Evolutionary conservation across 1,139 yeast species (phyloP).

Genomic region (Suhomyces bribrorum): DNA sequence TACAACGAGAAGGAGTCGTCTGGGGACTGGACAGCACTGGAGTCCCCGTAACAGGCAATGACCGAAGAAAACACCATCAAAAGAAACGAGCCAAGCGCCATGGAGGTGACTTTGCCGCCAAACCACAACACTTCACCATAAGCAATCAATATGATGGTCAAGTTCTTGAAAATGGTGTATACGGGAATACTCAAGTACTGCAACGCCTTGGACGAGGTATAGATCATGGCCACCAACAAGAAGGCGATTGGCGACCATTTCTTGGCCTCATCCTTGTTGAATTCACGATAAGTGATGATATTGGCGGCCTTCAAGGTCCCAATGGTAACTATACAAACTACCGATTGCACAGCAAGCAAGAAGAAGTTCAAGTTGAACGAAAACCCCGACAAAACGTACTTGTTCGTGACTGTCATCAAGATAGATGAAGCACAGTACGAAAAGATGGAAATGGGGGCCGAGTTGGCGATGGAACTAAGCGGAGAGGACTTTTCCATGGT

Average conservation of each 20-base stretch:
- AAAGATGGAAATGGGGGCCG: constrained; percentile 82
- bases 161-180: constrained; percentile 95
- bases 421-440: constrained; percentile 92
- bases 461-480: constrained; percentile 57
- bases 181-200: constrained; percentile 91
- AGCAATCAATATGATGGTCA: constrained; percentile 94
- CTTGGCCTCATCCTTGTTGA: constrained; percentile 84
- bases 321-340: constrained; percentile 78
- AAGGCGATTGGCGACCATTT: constrained; percentile 95
- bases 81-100: constrained; percentile 85
- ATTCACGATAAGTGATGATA: constrained; percentile 81
- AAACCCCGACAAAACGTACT: constrained; percentile 83
- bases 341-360: constrained; percentile 76
- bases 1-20: constrained; percentile 48
- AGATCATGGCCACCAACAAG: constrained; percentile 88
- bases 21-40: constrained; percentile 36
- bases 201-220: constrained; percentile 93
- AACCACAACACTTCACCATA: constrained; percentile 98
- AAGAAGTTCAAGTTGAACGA: constrained; percentile 89
- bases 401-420: constrained; percentile 97
- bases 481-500: constrained; percentile 39
- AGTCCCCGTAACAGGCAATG: constrained; percentile 86
- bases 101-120: constrained; percentile 86
- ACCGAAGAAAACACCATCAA: constrained; percentile 93
- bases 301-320: constrained; percentile 69